These are phyloP conservation scores for Irpex sp. DNA, from an alignment of 1,284 basidiomycete genomes.

Conservation along the genomic window DNA sequence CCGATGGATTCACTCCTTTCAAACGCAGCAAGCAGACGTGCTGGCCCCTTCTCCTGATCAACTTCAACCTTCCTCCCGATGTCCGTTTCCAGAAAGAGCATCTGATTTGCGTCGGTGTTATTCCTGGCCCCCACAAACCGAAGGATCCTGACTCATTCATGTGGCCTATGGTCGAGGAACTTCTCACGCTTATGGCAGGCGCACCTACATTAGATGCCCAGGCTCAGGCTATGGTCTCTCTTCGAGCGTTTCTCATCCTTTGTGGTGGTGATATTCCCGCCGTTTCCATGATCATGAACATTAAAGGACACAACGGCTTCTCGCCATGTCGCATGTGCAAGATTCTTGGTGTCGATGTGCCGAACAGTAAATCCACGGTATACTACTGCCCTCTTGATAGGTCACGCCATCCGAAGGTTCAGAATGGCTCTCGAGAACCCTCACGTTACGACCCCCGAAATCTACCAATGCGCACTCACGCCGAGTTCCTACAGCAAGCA, in stretches of 20 bases:
- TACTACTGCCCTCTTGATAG: conserved; percentile 35
- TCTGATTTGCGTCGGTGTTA: conserved; percentile 32
- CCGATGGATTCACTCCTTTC: conserved; percentile 38
- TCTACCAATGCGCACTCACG: conserved; percentile 37
- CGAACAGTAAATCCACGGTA: conserved; percentile 15
- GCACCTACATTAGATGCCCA: conserved; percentile 30
- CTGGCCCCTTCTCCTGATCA: conserved; percentile 39
- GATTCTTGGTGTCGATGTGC: conserved; percentile 34
- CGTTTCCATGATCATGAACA: conserved; percentile 37
- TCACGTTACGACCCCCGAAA: conserved; percentile 31
- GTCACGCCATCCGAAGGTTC: conserved; percentile 8
- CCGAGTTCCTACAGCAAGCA: conserved; percentile 29
- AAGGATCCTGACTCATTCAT: conserved; percentile 39
- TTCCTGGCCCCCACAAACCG: conserved; percentile 42
- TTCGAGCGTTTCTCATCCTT: conserved; percentile 37
- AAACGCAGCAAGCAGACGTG: conserved; percentile 32
- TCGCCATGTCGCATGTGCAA: conserved; percentile 42
- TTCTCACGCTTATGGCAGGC: conserved; percentile 31
- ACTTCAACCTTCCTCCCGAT: conserved; percentile 37
- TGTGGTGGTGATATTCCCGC: conserved; percentile 46
- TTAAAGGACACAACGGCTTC: conserved; percentile 44
- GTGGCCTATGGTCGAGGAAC: conserved; percentile 33
- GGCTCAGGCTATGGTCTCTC: conserved; percentile 22
- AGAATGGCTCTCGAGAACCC: background rate
- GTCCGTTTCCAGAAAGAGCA: conserved; percentile 27